Evolutionary conservation across 2,329 filamentous ascomycete species (phyloP).

Genomic region (Plenodomus tracheiphilus): DNA sequence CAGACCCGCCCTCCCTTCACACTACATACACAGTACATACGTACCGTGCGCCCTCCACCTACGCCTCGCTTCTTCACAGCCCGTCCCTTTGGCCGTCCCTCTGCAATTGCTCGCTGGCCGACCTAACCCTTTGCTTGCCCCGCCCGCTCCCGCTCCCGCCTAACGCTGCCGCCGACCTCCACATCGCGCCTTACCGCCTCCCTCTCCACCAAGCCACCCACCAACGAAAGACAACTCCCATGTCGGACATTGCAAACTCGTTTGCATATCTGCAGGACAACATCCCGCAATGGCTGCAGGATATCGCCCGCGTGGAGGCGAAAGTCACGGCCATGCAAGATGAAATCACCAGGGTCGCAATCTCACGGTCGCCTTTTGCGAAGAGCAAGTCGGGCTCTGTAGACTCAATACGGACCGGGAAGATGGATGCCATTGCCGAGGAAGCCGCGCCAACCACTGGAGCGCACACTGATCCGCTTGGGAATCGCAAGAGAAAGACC

Average conservation of each 20-base stretch:
- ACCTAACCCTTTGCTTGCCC: slow-evolving; percentile 5
- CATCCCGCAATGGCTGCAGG: slow-evolving; percentile 44
- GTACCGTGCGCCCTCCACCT: neutral
- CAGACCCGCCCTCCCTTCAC: neutral
- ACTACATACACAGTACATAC: slow-evolving; percentile 1
- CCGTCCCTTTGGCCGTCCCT: neutral
- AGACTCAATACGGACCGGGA: slow-evolving; percentile 38
- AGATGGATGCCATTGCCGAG: slow-evolving; percentile 28
- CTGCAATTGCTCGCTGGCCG: slow-evolving; percentile 17
- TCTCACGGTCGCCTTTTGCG: slow-evolving; percentile 29
- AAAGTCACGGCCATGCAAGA: slow-evolving; percentile 41
- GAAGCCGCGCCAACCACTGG: slow-evolving; percentile 15
- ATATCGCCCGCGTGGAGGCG: slow-evolving; percentile 34
- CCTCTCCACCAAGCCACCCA: slow-evolving; percentile 6
- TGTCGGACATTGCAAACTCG: slow-evolving; percentile 44
- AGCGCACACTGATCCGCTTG: slow-evolving; percentile 19
- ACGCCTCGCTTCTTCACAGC: neutral
- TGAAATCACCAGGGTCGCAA: slow-evolving; percentile 35
- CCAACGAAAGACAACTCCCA: slow-evolving; percentile 10
- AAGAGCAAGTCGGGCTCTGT: slow-evolving; percentile 41
- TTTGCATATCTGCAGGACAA: slow-evolving; percentile 45
- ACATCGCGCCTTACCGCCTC: neutral
- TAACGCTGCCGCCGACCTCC: neutral
- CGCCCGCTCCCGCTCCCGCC: slow-evolving; percentile 3
- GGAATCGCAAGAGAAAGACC: slow-evolving; percentile 49